These are phyloP conservation scores for Amphicarpaea edgeworthii DNA, from an alignment of 306 rosid genomes.

Conservation along the genomic window DNA sequence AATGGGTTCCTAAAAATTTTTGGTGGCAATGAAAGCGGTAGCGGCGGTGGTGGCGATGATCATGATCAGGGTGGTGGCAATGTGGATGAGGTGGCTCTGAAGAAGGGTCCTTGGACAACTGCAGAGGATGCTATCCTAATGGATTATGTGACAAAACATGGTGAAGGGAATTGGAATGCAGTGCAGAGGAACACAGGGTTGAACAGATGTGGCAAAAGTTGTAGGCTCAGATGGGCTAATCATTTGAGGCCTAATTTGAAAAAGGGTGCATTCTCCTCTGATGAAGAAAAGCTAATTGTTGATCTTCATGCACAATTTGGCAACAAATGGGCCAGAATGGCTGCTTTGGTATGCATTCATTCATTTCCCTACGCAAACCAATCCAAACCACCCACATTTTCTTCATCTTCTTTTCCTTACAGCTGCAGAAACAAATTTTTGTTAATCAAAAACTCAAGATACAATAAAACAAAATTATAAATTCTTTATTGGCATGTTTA, in stretches of 20 bases:
- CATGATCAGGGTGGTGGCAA: conserved; percentile 18
- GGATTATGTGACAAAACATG: conserved; percentile 82
- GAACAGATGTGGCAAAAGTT: conserved; percentile 91
- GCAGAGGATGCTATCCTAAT: conserved; percentile 75
- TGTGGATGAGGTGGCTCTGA: conserved; percentile 47
- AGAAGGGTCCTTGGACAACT: conserved; percentile 94
- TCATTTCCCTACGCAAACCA: no score
- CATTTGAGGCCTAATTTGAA: conserved; percentile 85
- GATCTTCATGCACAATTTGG: conserved; percentile 83
- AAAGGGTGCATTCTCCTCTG: conserved; percentile 76
- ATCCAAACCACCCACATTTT: not conserved
- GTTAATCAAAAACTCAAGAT: not conserved
- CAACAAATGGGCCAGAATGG: conserved; percentile 99
- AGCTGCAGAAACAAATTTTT: not conserved
- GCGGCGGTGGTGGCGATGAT: not conserved
- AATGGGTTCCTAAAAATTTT: conserved; percentile 29
- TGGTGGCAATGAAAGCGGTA: not conserved
- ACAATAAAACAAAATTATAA: not conserved
- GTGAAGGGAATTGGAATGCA: conserved; percentile 93
- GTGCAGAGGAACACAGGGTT: conserved; percentile 77
- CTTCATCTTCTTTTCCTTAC: not conserved
- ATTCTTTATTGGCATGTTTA: not conserved
- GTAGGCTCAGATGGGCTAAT: conserved; percentile 95
- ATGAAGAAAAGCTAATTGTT: conserved; percentile 80
- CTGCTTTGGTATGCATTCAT: conserved; percentile 73